phyloP scores from a whole-genome alignment of 2,329 filamentous ascomycete genomes.

The Trichophyton mentagrophytes region DNA sequence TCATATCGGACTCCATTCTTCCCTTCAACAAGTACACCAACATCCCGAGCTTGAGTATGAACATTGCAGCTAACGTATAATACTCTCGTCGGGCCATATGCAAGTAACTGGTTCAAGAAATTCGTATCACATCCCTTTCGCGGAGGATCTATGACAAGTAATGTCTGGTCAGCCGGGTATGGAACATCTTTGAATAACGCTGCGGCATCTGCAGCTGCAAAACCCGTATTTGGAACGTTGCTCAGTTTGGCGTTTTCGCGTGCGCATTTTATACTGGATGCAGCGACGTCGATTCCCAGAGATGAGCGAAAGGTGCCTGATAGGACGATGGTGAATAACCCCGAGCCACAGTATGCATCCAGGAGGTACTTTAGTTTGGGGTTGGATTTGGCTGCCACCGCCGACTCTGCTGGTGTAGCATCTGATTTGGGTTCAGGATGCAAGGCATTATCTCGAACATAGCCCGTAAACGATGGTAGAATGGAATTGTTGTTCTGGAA shows the following conservation, averaged over 20 bases:
- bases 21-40: conserved; percentile 74
- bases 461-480: conserved; percentile 70
- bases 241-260: conserved; percentile 68
- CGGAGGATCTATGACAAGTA: conserved; percentile 93
- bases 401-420: conserved; percentile 16
- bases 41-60: conserved; percentile 88
- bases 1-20: conserved; percentile 47
- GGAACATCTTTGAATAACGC: conserved; percentile 65
- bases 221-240: conserved; percentile 60
- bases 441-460: conserved; percentile 69
- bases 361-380: conserved; percentile 68
- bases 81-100: conserved; percentile 63
- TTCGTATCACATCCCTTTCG: conserved; percentile 82
- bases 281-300: conserved; percentile 81
- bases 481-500: conserved; percentile 99
- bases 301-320: conserved; percentile 66
- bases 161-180: conserved; percentile 68
- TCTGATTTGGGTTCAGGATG: conserved; percentile 30
- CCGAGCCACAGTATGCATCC: conserved; percentile 93
- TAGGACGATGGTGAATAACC: conserved; percentile 91
- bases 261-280: conserved; percentile 64
- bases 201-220: conserved; percentile 79
- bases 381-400: conserved; percentile 21
- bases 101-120: conserved; percentile 69
- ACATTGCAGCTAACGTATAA: conserved; percentile 97